Conservation (phyloP, 2,329 filamentous ascomycete species). For the Leptographium procerum region DNA sequence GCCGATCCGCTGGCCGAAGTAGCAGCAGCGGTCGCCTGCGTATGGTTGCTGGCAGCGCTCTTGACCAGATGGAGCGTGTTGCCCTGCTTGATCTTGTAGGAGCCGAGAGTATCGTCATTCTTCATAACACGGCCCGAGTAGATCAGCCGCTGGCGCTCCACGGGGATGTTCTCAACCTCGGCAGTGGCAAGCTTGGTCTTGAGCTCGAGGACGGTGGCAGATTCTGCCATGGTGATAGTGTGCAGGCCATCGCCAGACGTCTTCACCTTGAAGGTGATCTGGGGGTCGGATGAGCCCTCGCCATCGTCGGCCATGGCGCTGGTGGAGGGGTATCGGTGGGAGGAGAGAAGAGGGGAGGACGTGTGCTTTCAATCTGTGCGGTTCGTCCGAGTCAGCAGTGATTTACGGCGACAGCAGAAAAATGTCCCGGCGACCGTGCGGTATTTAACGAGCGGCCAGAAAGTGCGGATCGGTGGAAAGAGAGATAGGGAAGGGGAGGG, state of each 20-base stretch:
- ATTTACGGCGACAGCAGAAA: not conserved
- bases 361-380: not conserved
- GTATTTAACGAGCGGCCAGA: not conserved
- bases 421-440: not conserved
- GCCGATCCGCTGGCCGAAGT: conserved; percentile 17
- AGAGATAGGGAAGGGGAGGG: not conserved
- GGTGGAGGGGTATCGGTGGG: not conserved
- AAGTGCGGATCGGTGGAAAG: not conserved
- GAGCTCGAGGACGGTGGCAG: conserved; percentile 69
- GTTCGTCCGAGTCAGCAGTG: not conserved
- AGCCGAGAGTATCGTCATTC: conserved; percentile 73
- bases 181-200: conserved; percentile 76
- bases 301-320: conserved; percentile 52
- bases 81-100: conserved; percentile 90
- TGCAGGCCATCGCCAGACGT: conserved; percentile 74
- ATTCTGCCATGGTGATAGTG: conserved; percentile 66
- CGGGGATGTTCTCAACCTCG: conserved; percentile 77
- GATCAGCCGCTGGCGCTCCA: conserved; percentile 85
- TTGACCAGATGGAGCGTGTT: conserved; percentile 96
- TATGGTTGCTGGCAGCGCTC: conserved; percentile 77
- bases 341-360: not conserved
- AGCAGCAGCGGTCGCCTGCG: conserved; percentile 24
- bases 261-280: conserved; percentile 95
- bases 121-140: conserved; percentile 97
- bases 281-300: conserved; percentile 51